These are phyloP conservation scores for Rhizopogon vesiculosus DNA, from an alignment of 768 basidiomycete genomes.

Conservation along the genomic window DNA sequence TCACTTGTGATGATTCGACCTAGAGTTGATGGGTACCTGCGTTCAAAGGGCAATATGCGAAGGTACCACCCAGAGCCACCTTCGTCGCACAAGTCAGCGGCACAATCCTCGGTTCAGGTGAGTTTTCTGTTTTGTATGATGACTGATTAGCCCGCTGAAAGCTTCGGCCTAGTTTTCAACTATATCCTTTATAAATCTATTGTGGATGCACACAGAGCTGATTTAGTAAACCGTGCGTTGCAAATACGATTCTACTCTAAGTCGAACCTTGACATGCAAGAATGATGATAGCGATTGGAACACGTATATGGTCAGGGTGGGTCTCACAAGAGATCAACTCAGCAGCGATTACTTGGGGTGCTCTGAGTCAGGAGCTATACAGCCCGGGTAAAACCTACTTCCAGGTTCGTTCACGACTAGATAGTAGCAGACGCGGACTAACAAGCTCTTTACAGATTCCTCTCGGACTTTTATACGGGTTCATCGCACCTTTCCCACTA, in stretches of 20 bases:
- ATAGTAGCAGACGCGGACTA: not conserved
- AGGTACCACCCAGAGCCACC: conserved; percentile 46
- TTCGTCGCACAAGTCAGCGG: conserved; percentile 46
- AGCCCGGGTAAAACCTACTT: conserved; percentile 42
- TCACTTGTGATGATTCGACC: conserved; percentile 3
- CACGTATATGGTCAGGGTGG: conserved; percentile 28
- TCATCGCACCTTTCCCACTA: conserved; percentile 24
- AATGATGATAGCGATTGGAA: conserved; percentile 9
- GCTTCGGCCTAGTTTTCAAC: conserved; percentile 11
- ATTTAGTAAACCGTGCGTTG: conserved; percentile 8
- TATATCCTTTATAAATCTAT: conserved; percentile 15
- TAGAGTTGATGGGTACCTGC: conserved; percentile 11
- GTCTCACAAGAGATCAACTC: conserved; percentile 50
- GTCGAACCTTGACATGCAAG: not conserved
- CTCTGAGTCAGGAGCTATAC: conserved; percentile 49
- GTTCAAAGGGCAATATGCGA: conserved; percentile 52
- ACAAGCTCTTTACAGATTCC: conserved; percentile 8
- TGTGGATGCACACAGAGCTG: conserved; percentile 8
- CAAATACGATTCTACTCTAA: not conserved
- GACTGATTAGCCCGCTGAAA: not conserved
- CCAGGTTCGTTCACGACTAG: conserved; percentile 27
- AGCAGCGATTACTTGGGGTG: conserved; percentile 52
- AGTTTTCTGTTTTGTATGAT: conserved; percentile 3
- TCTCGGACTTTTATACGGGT: conserved; percentile 25
- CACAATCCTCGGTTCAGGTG: conserved; percentile 46